Evolutionary conservation across 192 early-diverging fungal species (phyloP).

Genomic region (Coemansia sp.): DNA sequence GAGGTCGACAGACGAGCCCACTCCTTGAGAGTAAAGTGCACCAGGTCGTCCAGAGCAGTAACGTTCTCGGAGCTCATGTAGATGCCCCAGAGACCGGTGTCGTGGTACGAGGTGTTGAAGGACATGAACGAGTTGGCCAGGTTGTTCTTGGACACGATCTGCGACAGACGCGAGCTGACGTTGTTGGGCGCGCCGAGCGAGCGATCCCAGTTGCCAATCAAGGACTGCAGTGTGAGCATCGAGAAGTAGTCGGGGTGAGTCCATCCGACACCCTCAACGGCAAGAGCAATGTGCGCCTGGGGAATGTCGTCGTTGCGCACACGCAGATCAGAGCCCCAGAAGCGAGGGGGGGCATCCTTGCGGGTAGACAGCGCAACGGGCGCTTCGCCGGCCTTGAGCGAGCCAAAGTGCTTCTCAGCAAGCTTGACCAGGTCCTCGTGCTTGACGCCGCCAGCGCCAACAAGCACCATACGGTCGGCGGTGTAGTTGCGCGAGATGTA

Average conservation of each 20-base stretch:
- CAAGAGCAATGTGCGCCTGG: constrained; percentile 94
- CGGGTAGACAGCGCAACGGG: constrained; percentile 57
- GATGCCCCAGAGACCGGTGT: constrained; percentile 96
- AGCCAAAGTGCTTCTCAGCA: constrained; percentile 91
- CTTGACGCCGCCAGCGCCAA: constrained; percentile 88
- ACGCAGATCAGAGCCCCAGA: constrained; percentile 89
- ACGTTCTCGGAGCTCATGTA: constrained; percentile 87
- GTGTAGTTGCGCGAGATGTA: constrained; percentile 96
- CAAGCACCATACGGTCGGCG: constrained; percentile 95
- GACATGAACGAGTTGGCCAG: constrained; percentile 99
- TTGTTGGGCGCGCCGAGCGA: constrained; percentile 86
- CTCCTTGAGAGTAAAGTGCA: constrained; percentile 88
- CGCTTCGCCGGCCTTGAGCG: constrained; percentile 62
- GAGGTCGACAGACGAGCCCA: constrained; percentile 85
- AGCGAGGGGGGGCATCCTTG: constrained; percentile 62
- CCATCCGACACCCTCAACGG: constrained; percentile 96
- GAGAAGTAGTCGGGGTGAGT: constrained; percentile 94
- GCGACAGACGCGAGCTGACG: constrained; percentile 82
- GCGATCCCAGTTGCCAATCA: constrained; percentile 97
- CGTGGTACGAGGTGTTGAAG: constrained; percentile 98
- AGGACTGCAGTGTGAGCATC: constrained; percentile 90
- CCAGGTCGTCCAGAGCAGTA: constrained; percentile 79
- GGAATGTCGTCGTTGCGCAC: constrained; percentile 86
- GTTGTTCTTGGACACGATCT: constrained; percentile 75
- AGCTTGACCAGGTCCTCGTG: constrained; percentile 91